These are phyloP conservation scores for Heliamphora exappendiculata DNA, from an alignment of 148 eudicot genomes.

Conservation along the genomic window DNA sequence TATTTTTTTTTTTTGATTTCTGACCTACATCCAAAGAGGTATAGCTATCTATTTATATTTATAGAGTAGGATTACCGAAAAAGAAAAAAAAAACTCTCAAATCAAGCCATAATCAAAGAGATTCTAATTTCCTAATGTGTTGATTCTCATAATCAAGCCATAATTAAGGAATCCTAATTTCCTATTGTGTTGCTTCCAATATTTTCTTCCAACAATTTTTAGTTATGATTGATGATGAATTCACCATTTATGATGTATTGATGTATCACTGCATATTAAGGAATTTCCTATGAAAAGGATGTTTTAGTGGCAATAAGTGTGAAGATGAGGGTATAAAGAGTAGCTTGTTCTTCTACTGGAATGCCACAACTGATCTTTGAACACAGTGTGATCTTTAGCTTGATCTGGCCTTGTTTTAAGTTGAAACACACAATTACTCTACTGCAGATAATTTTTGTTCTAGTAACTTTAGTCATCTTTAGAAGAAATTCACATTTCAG, in stretches of 20 bases:
- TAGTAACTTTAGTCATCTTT: not conserved
- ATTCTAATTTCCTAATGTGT: too few relatives aligned
- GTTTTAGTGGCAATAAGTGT: not conserved
- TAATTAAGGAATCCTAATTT: too few relatives aligned
- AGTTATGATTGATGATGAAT: not conserved
- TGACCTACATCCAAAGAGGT: too few relatives aligned
- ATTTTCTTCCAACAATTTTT: not conserved
- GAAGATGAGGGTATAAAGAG: not conserved
- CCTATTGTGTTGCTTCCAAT: too few relatives aligned
- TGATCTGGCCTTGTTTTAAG: not conserved
- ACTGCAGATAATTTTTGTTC: not conserved
- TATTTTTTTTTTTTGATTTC: too few relatives aligned
- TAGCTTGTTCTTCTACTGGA: conserved; percentile 1
- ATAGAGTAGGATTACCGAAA: too few relatives aligned
- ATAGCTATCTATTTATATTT: too few relatives aligned
- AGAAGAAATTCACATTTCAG: conserved; percentile 26
- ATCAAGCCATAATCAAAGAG: too few relatives aligned
- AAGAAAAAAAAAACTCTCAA: too few relatives aligned
- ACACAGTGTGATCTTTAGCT: not conserved
- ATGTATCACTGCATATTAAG: not conserved
- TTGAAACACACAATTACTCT: not conserved
- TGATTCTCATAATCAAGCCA: too few relatives aligned
- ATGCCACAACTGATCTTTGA: not conserved
- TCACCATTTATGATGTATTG: too few relatives aligned
- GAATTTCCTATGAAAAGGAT: not conserved